A percentile compares a stretch with the other conserved stretches of the same genome.
Conservation (phyloP, 2,329 filamentous ascomycete genomes). For the Colletotrichum musae region DNA sequence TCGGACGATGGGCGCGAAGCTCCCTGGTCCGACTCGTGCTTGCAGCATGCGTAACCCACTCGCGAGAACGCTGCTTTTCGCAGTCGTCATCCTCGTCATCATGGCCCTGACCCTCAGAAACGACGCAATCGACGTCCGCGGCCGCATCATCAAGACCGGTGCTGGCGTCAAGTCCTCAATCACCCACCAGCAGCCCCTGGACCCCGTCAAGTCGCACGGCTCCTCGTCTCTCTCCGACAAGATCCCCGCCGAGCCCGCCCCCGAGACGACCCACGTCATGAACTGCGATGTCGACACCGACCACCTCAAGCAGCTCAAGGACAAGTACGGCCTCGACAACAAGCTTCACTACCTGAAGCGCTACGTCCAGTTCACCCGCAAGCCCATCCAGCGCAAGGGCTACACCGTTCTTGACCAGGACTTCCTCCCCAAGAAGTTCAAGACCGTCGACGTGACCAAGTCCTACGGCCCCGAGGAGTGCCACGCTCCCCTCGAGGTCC, state of each 20-base stretch:
- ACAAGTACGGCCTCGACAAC: conserved; percentile 63
- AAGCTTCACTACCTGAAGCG: conserved; percentile 70
- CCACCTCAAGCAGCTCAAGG: conserved; percentile 60
- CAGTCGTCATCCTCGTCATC: conserved; percentile 59
- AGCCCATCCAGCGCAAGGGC: conserved; percentile 64
- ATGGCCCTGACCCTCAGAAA: conserved; percentile 58
- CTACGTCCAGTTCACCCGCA: conserved; percentile 66
- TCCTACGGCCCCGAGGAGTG: conserved; percentile 60
- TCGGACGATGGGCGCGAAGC: conserved; percentile 54
- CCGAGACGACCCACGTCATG: conserved; percentile 53
- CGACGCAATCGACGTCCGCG: conserved; percentile 56
- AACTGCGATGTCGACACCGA: conserved; percentile 65
- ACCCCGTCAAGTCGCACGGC: conserved; percentile 37
- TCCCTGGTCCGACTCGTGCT: conserved; percentile 57
- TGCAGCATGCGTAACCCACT: conserved; percentile 66
- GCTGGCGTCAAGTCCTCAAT: conserved; percentile 52
- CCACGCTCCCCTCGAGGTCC: conserved; percentile 63
- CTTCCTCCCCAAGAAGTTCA: conserved; percentile 63
- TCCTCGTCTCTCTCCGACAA: conserved; percentile 47
- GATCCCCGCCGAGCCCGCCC: conserved; percentile 45
- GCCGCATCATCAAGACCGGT: conserved; percentile 57
- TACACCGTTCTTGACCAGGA: conserved; percentile 65
- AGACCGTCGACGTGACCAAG: conserved; percentile 62
- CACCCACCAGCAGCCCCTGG: conserved; percentile 47
- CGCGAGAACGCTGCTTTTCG: conserved; percentile 60